phyloP scores from a whole-genome alignment of 371 early-diverging fungal genomes.

The Syncephalastrum sp. region DNA sequence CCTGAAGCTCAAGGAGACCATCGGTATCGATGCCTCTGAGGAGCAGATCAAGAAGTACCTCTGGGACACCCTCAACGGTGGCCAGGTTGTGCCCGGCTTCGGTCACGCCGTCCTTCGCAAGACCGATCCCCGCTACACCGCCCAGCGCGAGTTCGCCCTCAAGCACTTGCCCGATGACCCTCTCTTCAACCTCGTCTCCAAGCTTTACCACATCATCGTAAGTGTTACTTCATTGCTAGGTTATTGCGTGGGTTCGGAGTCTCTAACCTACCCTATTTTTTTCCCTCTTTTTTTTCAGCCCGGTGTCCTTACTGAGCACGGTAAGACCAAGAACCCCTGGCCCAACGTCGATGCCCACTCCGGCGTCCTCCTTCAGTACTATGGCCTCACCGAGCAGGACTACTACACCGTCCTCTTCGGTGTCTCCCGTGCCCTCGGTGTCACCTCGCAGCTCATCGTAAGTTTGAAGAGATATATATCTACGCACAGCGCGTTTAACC shows the following conservation, averaged over 20 bases:
- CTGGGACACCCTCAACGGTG: conserved; percentile 93
- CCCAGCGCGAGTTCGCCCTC: conserved; percentile 98
- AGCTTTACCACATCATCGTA: conserved; percentile 92
- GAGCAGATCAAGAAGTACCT: conserved; percentile 94
- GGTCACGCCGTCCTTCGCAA: conserved; percentile 97
- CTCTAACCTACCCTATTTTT: conserved; percentile 5
- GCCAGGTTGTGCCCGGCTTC: conserved; percentile 98
- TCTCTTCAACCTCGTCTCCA: conserved; percentile 94
- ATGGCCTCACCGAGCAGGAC: conserved; percentile 96
- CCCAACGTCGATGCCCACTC: conserved; percentile 99
- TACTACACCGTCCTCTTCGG: conserved; percentile 99
- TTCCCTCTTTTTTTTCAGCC: conserved; percentile 49
- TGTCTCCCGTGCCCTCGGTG: conserved; percentile 97
- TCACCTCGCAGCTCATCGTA: conserved; percentile 52
- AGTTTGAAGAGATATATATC: neutral
- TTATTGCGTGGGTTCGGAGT: conserved; percentile 6
- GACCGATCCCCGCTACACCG: conserved; percentile 97
- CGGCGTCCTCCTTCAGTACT: conserved; percentile 96
- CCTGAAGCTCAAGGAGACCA: conserved; percentile 85
- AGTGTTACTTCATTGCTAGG: conserved; percentile 15
- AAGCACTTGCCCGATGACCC: conserved; percentile 97
- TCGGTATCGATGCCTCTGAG: conserved; percentile 87
- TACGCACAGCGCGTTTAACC: no score
- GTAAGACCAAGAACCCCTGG: conserved; percentile 99
- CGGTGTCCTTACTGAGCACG: conserved; percentile 95